These are phyloP conservation scores for Helminthosporium solani DNA, from an alignment of 2,329 filamentous ascomycete species.

Conservation along the genomic window DNA sequence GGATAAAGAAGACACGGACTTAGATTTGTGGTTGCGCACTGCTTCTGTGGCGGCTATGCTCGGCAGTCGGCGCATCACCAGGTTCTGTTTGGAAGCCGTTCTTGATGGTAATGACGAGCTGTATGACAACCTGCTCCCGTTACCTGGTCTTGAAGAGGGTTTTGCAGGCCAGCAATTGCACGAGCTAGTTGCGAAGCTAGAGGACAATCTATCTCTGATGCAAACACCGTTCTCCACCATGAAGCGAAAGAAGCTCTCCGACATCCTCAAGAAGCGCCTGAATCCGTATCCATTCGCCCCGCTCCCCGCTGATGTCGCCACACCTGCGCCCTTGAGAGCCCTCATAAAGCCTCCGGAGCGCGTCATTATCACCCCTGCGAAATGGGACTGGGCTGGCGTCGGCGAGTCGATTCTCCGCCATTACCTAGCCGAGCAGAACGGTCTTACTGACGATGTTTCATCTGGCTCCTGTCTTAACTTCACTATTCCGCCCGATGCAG, in stretches of 20 bases:
- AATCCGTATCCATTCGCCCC: constrained; percentile 53
- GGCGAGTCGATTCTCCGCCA: constrained; percentile 51
- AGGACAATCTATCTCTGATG: constrained; percentile 57
- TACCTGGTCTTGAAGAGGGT: constrained; percentile 52
- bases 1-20: constrained; percentile 64
- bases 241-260: constrained; percentile 53
- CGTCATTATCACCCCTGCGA: constrained; percentile 35
- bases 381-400: constrained; percentile 50
- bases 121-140: constrained; percentile 53
- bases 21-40: constrained; percentile 64
- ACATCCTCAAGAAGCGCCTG: constrained; percentile 54
- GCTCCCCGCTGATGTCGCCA: constrained; percentile 37
- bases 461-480: constrained; percentile 47
- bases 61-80: constrained; percentile 58
- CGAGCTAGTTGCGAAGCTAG: constrained; percentile 50
- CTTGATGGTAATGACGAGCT: constrained; percentile 62
- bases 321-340: constrained; percentile 15
- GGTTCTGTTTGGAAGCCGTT: constrained; percentile 65
- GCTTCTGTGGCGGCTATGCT: constrained; percentile 59
- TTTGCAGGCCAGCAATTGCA: constrained; percentile 40
- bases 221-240: constrained; percentile 53
- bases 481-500: constrained; percentile 38
- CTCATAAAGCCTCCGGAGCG: constrained; percentile 37
- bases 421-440: constrained; percentile 45
- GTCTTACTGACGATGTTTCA: constrained; percentile 23